Percentiles rank a stretch among this genome's conserved stretches.
Evolutionary conservation across 257 asterid genomes (phyloP).

Genomic region (Sherardia arvensis): DNA sequence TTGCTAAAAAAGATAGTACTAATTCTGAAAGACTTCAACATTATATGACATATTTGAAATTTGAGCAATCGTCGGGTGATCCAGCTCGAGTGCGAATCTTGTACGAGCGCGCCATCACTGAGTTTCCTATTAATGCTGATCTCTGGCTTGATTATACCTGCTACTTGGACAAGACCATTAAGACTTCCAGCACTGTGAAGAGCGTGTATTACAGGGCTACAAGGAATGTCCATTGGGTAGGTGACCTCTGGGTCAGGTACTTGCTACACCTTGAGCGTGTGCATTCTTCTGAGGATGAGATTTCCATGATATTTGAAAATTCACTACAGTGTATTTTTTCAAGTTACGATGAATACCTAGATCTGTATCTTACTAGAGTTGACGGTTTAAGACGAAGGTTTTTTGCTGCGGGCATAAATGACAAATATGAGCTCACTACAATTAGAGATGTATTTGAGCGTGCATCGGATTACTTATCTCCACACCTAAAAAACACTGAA

Average conservation of each 20-base stretch:
- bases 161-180: conserved; percentile 81
- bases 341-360: conserved; percentile 81
- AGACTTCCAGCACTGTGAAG: conserved; percentile 76
- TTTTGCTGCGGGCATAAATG: conserved; percentile 39
- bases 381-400: conserved; percentile 84
- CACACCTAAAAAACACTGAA: conserved; percentile 54
- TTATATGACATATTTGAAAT: conserved; percentile 70
- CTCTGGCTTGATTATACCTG: conserved; percentile 76
- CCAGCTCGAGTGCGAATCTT: conserved; percentile 89
- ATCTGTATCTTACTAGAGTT: conserved; percentile 80
- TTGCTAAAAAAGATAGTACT: conserved; percentile 39
- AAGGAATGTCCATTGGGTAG: conserved; percentile 93
- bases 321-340: conserved; percentile 68
- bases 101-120: conserved; percentile 82
- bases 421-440: conserved; percentile 33
- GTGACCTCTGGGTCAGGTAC: conserved; percentile 83
- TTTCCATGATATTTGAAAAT: conserved; percentile 64
- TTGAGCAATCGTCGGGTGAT: conserved; percentile 90
- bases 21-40: conserved; percentile 59
- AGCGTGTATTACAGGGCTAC: conserved; percentile 77
- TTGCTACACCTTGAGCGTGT: conserved; percentile 73
- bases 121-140: conserved; percentile 68
- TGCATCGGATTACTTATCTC: conserved; percentile 80
- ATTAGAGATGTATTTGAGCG: conserved; percentile 78
- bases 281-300: conserved; percentile 70